Conservation (phyloP, 768 basidiomycete genomes). For the Hygrocybe punicea region DNA sequence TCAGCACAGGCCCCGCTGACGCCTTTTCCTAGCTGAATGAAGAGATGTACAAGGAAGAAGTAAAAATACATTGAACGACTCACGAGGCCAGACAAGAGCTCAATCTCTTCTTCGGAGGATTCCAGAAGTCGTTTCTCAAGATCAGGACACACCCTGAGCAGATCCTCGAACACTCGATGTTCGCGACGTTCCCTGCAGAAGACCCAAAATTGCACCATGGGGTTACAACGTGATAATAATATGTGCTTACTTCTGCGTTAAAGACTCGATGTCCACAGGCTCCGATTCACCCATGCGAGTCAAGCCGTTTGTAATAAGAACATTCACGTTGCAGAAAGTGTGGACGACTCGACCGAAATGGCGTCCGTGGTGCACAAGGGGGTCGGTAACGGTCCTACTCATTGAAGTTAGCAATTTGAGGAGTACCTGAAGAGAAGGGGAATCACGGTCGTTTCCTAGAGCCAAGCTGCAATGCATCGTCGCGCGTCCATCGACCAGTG, state of each 20-base stretch:
- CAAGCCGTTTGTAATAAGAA: neutral
- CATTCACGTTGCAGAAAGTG: neutral
- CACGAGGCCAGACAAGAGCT: neutral
- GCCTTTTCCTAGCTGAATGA: neutral
- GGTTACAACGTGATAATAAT: neutral
- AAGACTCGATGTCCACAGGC: neutral
- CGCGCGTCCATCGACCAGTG: too few relatives aligned
- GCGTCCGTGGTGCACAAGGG: neutral
- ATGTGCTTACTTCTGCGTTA: neutral
- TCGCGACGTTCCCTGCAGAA: neutral
- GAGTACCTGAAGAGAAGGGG: too few relatives aligned
- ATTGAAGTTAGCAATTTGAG: too few relatives aligned
- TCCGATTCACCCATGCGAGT: neutral
- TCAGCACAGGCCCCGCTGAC: neutral
- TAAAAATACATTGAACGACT: neutral
- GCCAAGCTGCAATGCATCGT: too few relatives aligned
- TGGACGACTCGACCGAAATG: neutral
- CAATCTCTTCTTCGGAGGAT: neutral
- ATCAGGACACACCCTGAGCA: neutral
- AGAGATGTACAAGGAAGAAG: too few relatives aligned
- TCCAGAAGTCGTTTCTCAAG: neutral
- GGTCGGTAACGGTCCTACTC: neutral
- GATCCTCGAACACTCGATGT: neutral
- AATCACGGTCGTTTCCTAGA: too few relatives aligned
- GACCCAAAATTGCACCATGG: neutral